Conservation (phyloP, 2,329 filamentous ascomycete genomes). For the Sarocladiaceae sp. region DNA sequence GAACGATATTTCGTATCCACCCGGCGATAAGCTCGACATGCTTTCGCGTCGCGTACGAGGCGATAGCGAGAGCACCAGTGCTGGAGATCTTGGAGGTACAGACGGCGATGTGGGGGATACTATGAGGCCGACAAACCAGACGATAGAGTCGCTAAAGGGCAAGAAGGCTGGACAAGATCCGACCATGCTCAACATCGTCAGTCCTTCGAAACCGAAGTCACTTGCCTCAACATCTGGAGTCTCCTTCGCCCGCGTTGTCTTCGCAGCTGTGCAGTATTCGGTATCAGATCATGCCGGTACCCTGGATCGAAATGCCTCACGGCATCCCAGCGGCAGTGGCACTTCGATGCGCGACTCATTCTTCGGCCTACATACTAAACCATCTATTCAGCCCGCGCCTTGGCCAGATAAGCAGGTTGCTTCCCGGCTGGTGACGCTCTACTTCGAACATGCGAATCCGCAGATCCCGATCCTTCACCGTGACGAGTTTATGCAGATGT, state of each 20-base stretch:
- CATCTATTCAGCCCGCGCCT: slow-evolving; percentile 76
- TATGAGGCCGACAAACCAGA: slow-evolving; percentile 27
- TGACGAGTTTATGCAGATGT: slow-evolving; percentile 82
- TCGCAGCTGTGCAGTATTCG: slow-evolving; percentile 80
- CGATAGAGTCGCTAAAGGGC: slow-evolving; percentile 26
- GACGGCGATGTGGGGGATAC: slow-evolving; percentile 29
- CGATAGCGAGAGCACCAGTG: slow-evolving; percentile 28
- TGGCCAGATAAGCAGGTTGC: slow-evolving; percentile 79
- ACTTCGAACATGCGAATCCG: slow-evolving; percentile 94
- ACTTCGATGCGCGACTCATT: slow-evolving; percentile 93
- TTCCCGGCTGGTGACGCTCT: slow-evolving; percentile 69
- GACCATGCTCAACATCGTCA: slow-evolving; percentile 70
- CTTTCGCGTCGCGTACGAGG: slow-evolving; percentile 37
- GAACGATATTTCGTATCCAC: slow-evolving; percentile 67
- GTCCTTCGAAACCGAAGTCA: slow-evolving; percentile 73
- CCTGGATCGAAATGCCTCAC: slow-evolving; percentile 21
- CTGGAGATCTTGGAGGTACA: slow-evolving; percentile 15
- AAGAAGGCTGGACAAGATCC: slow-evolving; percentile 29
- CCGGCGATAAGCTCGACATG: slow-evolving; percentile 65
- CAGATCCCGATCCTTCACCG: slow-evolving; percentile 92
- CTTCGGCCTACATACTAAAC: slow-evolving; percentile 91
- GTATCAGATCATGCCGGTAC: slow-evolving; percentile 45
- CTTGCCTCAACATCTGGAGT: slow-evolving; percentile 85
- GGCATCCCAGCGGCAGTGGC: slow-evolving; percentile 35
- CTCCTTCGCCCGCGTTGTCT: slow-evolving; percentile 90